A percentile compares a stretch with the other conserved stretches of the same genome.
These are phyloP conservation scores for Aspergillus campestris DNA, from an alignment of 495 filamentous ascomycete species.

Conservation along the genomic window DNA sequence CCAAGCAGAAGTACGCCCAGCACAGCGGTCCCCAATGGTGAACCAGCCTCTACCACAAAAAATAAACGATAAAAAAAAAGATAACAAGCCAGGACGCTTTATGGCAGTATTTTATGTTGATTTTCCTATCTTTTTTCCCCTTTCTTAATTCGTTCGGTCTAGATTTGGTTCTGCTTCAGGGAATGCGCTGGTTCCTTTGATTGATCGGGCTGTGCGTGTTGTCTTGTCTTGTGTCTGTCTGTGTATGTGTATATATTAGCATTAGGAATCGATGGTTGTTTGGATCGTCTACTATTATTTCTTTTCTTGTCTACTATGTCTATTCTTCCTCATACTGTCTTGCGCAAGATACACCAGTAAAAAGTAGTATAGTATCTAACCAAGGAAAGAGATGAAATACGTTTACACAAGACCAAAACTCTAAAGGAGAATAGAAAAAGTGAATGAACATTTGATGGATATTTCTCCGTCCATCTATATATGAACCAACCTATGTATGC, in stretches of 20 bases:
- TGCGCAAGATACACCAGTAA: neutral
- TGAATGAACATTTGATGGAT: too few species aligned
- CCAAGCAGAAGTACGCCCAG: conserved; percentile 64
- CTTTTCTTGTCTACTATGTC: neutral
- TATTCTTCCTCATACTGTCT: neutral
- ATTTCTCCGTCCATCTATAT: too few species aligned
- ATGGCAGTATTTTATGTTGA: conserved; percentile 1
- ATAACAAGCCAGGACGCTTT: neutral
- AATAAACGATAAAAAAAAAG: conserved; percentile 2
- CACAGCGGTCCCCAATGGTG: conserved; percentile 38
- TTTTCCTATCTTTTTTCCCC: conserved; percentile 14
- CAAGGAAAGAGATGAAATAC: neutral
- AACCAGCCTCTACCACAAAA: neutral
- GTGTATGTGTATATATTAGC: conserved; percentile 41
- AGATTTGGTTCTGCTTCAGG: conserved; percentile 1
- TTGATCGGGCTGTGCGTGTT: neutral
- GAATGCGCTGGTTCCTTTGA: too few species aligned
- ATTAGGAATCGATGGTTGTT: conserved; percentile 32
- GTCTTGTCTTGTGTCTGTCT: conserved; percentile 13
- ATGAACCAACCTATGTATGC: too few species aligned
- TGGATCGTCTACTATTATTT: conserved; percentile 10
- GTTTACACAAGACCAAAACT: too few species aligned
- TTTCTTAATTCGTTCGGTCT: conserved; percentile 14
- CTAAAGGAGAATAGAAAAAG: too few species aligned
- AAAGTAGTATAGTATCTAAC: neutral